phyloP scores from a whole-genome alignment of 106 monocot genomes.

The Apostasia ramifera region DNA sequence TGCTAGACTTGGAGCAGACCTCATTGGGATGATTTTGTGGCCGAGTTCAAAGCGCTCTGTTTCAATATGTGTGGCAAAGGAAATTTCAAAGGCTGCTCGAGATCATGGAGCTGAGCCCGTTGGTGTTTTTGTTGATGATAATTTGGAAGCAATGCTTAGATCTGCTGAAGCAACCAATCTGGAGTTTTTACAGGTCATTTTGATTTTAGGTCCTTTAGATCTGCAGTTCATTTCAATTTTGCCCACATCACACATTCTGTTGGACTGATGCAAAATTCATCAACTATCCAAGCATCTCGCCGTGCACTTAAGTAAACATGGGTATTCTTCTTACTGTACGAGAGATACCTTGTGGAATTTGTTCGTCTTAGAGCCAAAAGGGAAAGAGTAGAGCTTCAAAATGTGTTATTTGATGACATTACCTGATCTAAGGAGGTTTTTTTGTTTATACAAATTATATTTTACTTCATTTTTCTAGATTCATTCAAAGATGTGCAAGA shows the following conservation, averaged over 20 bases:
- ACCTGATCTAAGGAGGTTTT: no score
- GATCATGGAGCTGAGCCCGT: slow-evolving; percentile 65
- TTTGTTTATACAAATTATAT: no score
- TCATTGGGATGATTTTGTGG: slow-evolving; percentile 95
- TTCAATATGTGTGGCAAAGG: slow-evolving; percentile 49
- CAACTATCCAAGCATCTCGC: no score
- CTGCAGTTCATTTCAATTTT: neutral
- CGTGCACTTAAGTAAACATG: neutral
- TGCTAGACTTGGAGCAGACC: slow-evolving; percentile 57
- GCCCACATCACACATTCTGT: no score
- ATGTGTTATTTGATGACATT: no score
- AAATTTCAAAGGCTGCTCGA: slow-evolving; percentile 74
- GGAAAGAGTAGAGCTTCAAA: no score
- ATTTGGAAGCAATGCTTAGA: slow-evolving; percentile 48
- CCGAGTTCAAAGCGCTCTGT: slow-evolving; percentile 85
- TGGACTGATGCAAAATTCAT: no score
- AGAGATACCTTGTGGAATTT: neutral
- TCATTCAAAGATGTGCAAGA: no score
- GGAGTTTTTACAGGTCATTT: slow-evolving; percentile 58
- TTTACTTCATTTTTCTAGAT: no score
- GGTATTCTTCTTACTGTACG: neutral
- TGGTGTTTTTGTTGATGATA: slow-evolving; percentile 93
- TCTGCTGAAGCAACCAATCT: slow-evolving; percentile 36
- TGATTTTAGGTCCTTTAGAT: neutral
- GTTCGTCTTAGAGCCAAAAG: no score